Conservation (phyloP, 2,329 filamentous ascomycete genomes). For the Talaromyces albobiverticillius region DNA sequence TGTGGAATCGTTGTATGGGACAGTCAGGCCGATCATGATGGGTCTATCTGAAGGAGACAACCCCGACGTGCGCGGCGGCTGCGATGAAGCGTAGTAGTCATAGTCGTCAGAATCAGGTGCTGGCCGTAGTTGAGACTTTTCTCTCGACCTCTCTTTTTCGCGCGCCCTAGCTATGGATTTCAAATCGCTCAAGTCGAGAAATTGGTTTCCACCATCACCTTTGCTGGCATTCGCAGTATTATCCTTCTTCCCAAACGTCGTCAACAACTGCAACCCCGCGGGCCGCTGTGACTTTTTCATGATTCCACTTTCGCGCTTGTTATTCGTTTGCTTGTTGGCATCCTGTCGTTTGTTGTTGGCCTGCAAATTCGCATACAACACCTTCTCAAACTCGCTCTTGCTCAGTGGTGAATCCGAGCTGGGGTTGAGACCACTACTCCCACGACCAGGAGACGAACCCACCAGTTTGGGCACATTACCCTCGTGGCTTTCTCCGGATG, state of each 20-base stretch:
- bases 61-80: constrained; percentile 24
- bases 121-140: constrained; percentile 19
- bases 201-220: constrained; percentile 19
- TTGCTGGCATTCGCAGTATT: not conserved
- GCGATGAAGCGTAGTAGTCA: constrained; percentile 17
- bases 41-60: constrained; percentile 45
- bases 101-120: constrained; percentile 9
- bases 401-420: constrained; percentile 4
- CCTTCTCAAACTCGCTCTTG: constrained; percentile 14
- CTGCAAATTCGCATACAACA: constrained; percentile 4
- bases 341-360: too few relatives aligned
- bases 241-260: constrained; percentile 32
- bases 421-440: not conserved
- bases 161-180: constrained; percentile 32
- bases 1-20: constrained; percentile 32
- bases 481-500: constrained; percentile 24
- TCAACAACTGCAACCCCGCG: constrained; percentile 42
- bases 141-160: constrained; percentile 29
- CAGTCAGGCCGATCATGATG: constrained; percentile 45
- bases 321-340: not conserved
- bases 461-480: constrained; percentile 10
- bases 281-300: constrained; percentile 28
- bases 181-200: constrained; percentile 38
- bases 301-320: constrained; percentile 15
- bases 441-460: not conserved